These are phyloP conservation scores for Boletus insuetus DNA, from an alignment of 768 basidiomycete species.

Conservation along the genomic window DNA sequence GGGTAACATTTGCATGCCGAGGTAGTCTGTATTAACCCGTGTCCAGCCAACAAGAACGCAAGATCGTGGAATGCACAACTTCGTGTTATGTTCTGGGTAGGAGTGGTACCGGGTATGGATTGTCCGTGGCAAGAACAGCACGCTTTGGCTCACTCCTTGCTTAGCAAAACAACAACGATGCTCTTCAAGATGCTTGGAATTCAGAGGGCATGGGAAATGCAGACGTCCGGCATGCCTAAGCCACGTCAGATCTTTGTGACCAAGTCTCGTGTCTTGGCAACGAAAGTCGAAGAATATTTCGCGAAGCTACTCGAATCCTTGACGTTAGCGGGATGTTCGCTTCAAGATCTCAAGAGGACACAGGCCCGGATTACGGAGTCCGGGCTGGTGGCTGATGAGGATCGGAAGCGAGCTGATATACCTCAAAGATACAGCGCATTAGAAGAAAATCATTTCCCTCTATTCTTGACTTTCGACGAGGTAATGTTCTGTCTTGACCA, in stretches of 20 bases:
- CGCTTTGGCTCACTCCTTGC: background rate
- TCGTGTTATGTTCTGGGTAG: constrained; percentile 69
- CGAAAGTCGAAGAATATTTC: constrained; percentile 72
- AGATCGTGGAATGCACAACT: constrained; percentile 54
- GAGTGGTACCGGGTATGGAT: constrained; percentile 65
- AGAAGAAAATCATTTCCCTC: constrained; percentile 59
- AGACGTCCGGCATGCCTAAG: constrained; percentile 33
- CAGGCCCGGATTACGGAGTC: constrained; percentile 16
- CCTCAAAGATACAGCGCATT: constrained; percentile 56
- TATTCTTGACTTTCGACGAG: constrained; percentile 66
- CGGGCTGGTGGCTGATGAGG: constrained; percentile 33
- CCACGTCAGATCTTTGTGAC: constrained; percentile 74
- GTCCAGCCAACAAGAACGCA: constrained; percentile 45
- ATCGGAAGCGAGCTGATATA: constrained; percentile 26
- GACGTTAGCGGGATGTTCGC: constrained; percentile 33
- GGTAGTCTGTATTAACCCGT: constrained; percentile 11
- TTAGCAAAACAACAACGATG: constrained; percentile 74
- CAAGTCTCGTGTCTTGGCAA: constrained; percentile 60
- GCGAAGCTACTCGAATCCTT: constrained; percentile 47
- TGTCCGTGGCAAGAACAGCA: background rate
- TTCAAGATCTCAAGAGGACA: constrained; percentile 38
- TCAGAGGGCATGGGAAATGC: constrained; percentile 50
- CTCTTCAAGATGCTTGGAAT: constrained; percentile 73
- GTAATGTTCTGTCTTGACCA: constrained; percentile 32
- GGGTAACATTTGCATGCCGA: background rate